phyloP scores from a whole-genome alignment of 2,329 filamentous ascomycete species.

The Corniculantispora saksenae region DNA sequence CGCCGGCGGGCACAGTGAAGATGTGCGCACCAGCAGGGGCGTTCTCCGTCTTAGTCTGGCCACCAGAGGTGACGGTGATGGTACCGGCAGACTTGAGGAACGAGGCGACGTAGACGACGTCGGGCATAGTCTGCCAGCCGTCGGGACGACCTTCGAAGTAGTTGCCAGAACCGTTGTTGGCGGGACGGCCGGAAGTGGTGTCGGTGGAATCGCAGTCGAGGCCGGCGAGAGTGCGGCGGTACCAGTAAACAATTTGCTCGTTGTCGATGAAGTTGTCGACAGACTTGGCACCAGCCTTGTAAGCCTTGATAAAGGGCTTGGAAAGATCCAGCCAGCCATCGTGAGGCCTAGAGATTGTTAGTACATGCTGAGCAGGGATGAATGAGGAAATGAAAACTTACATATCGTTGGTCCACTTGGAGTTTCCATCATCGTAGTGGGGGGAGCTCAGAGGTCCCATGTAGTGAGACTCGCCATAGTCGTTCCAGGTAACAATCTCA shows the following conservation, averaged over 20 bases:
- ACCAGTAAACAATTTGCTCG: conserved; percentile 58
- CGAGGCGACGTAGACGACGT: conserved; percentile 54
- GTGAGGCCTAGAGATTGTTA: conserved; percentile 36
- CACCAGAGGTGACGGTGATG: conserved; percentile 47
- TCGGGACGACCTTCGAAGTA: conserved; percentile 54
- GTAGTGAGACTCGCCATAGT: conserved; percentile 59
- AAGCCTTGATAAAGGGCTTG: conserved; percentile 54
- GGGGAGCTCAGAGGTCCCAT: conserved; percentile 48
- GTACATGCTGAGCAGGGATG: not conserved
- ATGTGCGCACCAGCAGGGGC: conserved; percentile 30
- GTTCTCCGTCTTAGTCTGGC: conserved; percentile 38
- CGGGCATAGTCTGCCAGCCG: conserved; percentile 50
- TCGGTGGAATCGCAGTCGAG: conserved; percentile 54
- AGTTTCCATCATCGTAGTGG: conserved; percentile 45
- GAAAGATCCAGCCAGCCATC: conserved; percentile 55
- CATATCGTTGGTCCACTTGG: conserved; percentile 53
- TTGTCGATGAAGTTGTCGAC: conserved; percentile 44
- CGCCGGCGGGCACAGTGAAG: conserved; percentile 23
- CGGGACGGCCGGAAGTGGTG: conserved; percentile 44
- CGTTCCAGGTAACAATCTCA: conserved; percentile 47
- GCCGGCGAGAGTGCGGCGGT: conserved; percentile 48
- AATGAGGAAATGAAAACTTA: conserved; percentile 24
- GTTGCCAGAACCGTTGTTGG: conserved; percentile 49
- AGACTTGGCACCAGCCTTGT: conserved; percentile 45
- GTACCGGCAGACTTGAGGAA: conserved; percentile 47